Conservation (phyloP, 257 asterid species). For the Petunia secreta region DNA sequence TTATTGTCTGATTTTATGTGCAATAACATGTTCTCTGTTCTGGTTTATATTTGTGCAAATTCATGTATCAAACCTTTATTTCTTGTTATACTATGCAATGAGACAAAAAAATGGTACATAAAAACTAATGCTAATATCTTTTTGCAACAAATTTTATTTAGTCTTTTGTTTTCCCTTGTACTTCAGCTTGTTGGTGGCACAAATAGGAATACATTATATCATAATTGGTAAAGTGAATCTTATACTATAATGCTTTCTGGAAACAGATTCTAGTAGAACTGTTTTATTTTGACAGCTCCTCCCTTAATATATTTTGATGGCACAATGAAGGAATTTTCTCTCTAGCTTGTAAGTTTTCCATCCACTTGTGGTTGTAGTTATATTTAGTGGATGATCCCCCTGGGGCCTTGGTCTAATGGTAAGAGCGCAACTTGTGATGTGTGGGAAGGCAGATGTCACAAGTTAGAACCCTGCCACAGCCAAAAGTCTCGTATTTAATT, state of each 20-base stretch:
- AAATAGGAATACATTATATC: not conserved
- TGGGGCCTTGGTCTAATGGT: too few species aligned
- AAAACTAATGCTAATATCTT: not conserved
- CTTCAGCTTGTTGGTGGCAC: not conserved
- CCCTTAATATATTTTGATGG: not conserved
- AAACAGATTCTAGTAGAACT: not conserved
- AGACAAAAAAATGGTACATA: not conserved
- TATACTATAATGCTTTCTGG: not conserved
- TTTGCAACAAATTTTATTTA: not conserved
- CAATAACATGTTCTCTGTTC: constrained; percentile 12
- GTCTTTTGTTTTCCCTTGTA: not conserved
- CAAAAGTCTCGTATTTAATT: too few species aligned
- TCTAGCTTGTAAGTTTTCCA: not conserved
- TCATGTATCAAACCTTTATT: not conserved
- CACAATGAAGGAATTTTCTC: not conserved
- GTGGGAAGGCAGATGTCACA: too few species aligned
- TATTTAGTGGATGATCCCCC: not conserved
- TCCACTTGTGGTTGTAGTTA: not conserved
- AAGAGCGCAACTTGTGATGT: too few species aligned
- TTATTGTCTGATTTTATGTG: not conserved
- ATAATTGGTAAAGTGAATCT: not conserved
- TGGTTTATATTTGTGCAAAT: not conserved
- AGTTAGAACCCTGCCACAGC: too few species aligned
- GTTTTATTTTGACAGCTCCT: not conserved
- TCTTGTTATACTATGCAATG: not conserved